Percentiles rank a stretch among this genome's conserved stretches.
These are phyloP conservation scores for Kwoniella bestiolae DNA, from an alignment of 768 basidiomycete species.

Conservation along the genomic window DNA sequence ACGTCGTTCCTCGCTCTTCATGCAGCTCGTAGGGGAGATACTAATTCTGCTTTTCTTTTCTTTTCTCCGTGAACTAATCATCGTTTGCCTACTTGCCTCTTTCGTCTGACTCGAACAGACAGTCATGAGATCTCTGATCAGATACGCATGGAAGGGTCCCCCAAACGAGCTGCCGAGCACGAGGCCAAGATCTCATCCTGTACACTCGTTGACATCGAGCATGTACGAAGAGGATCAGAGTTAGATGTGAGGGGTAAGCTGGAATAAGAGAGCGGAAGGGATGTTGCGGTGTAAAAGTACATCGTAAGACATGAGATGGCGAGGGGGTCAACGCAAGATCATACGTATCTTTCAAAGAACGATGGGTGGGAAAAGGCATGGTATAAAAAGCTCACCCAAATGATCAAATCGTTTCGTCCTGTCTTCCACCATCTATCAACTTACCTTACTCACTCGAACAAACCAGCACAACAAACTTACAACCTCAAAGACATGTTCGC, in stretches of 20 bases:
- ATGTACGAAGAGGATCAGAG: background rate
- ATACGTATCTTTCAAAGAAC: background rate
- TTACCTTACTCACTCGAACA: background rate
- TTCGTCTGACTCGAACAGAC: background rate
- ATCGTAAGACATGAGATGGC: background rate
- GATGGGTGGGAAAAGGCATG: background rate
- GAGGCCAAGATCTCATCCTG: no score
- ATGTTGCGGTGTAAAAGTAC: background rate
- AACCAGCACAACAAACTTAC: background rate
- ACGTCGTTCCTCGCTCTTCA: background rate
- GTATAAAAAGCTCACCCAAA: background rate
- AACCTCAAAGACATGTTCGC: slow-evolving; percentile 9
- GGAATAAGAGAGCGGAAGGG: background rate
- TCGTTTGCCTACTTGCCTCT: background rate
- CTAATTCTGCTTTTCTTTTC: background rate
- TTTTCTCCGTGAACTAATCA: background rate
- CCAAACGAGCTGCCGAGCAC: no score
- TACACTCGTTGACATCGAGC: no score
- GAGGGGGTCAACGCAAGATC: background rate
- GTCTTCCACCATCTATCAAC: background rate
- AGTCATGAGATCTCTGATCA: background rate
- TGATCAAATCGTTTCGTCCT: no score
- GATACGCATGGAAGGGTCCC: no score
- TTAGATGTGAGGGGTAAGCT: no score
- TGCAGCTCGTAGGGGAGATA: background rate